phyloP scores from a whole-genome alignment of 2,329 filamentous ascomycete genomes.

The Penicillium sp. region DNA sequence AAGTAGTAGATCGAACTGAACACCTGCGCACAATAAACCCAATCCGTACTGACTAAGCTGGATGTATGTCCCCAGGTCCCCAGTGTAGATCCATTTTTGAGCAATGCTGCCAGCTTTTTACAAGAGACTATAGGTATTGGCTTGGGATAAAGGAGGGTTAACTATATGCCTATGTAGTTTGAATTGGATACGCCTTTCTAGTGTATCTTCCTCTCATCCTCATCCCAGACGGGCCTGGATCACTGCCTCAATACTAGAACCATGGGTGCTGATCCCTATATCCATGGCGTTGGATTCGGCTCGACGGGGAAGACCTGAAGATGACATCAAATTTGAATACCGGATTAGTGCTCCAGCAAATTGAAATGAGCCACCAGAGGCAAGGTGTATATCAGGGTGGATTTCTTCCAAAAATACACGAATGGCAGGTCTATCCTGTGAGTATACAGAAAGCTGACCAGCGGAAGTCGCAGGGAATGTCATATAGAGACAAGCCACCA shows the following conservation, averaged over 20 bases:
- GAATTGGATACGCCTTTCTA: background rate
- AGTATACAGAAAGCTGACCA: background rate
- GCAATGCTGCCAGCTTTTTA: background rate
- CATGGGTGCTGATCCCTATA: background rate
- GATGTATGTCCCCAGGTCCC: too few relatives aligned
- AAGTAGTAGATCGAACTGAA: background rate
- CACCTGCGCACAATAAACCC: background rate
- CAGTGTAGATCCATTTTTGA: background rate
- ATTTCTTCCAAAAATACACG: background rate
- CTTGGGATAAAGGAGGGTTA: background rate
- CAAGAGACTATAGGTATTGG: background rate
- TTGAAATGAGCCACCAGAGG: background rate
- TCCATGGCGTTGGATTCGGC: background rate
- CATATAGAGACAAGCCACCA: background rate
- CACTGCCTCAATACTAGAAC: background rate
- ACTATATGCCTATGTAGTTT: background rate
- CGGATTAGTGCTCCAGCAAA: conserved; percentile 7
- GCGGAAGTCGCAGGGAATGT: background rate
- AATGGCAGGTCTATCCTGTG: background rate
- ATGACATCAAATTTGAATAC: conserved; percentile 9
- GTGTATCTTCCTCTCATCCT: background rate
- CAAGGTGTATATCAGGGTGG: background rate
- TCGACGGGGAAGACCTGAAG: background rate
- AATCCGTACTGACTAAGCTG: conserved; percentile 1
- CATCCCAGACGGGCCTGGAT: background rate